Evolutionary conservation across 441 rosid species (phyloP).

Genomic region (Biscutella laevigata): DNA sequence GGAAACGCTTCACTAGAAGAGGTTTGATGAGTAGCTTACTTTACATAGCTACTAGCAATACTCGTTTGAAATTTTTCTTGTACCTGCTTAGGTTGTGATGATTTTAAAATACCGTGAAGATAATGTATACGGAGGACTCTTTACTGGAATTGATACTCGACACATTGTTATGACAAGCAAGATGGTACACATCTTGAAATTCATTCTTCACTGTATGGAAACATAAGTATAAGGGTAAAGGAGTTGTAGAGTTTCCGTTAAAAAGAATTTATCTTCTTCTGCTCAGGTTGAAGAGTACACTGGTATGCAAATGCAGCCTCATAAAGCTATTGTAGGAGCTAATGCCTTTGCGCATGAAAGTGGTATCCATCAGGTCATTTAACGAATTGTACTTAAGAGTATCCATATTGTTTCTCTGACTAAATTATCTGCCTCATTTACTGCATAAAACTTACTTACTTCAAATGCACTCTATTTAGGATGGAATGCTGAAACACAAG

Average conservation of each 20-base stretch:
- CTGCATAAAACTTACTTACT: background rate
- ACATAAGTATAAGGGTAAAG: background rate
- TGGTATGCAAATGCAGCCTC: slow-evolving; percentile 8
- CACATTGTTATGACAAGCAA: slow-evolving; percentile 90
- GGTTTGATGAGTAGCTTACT: slow-evolving; percentile 29
- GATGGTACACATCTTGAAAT: slow-evolving; percentile 47
- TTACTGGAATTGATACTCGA: slow-evolving; percentile 63
- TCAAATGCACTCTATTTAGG: slow-evolving; percentile 29
- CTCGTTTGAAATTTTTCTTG: no score
- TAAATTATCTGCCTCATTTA: background rate
- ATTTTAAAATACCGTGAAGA: slow-evolving; percentile 79
- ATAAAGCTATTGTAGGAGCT: slow-evolving; percentile 11
- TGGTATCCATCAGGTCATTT: slow-evolving; percentile 11
- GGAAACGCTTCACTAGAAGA: slow-evolving; percentile 97
- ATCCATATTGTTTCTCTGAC: background rate
- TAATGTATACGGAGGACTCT: slow-evolving; percentile 60
- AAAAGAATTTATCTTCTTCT: background rate
- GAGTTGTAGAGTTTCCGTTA: background rate
- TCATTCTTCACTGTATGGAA: background rate
- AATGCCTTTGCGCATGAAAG: slow-evolving; percentile 8
- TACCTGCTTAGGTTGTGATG: slow-evolving; percentile 47
- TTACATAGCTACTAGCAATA: no score
- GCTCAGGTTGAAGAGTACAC: slow-evolving; percentile 4
- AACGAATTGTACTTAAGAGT: background rate
- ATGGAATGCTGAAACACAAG: slow-evolving; percentile 94